Evolutionary conservation across 441 rosid genomes (phyloP), one percentile per base, ranked within the genome.

Genomic region (Macaranga tanarius): DNA sequence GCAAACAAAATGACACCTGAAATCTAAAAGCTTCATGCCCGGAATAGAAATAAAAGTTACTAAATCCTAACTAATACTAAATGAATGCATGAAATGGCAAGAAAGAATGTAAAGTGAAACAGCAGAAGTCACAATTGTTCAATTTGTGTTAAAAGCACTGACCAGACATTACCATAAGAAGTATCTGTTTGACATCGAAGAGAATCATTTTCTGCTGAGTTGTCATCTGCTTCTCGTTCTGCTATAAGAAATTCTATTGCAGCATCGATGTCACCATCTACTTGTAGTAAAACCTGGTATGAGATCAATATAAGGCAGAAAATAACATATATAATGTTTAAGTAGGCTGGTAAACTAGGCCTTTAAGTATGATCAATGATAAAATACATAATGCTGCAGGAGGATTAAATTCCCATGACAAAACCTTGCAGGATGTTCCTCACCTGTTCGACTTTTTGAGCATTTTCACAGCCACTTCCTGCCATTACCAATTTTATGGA

Each of bases 191-290:
- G 70, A 73, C 75, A 62, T 22, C 77, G 40, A 75, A 78, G 56
- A 62, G 59, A 68, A 79, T 73, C 77, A 78, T 73, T 74, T 82
- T 82, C 80, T 26, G 65, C 70, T 60, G 74, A 48, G 69, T 57
- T 59, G 69, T 82, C 79, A 64, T 74, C 93, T 62, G 81, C 23
- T 73, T 75, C 85, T 76, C 76, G 86, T 66, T 95, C 94, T 54
- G 97, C 96, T 75, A 87, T 51, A 76, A 95, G 80, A 75, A 85
- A 91, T 78, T 95, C 97, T 67, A 91, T 85, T 11, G 96, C 94
- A 72, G 95, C 92, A 80, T 89, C 93, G 64, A 86, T 88, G 82
- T 92, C 93, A 62, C 93, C 97, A 65, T 80, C 83, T 63, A 91
- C 96, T 84, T 87, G 88, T 69, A 84, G 73, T 73, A 94, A 83